These are phyloP conservation scores for Pyrenula aspistea DNA, from an alignment of 495 filamentous ascomycete species.

Conservation along the genomic window DNA sequence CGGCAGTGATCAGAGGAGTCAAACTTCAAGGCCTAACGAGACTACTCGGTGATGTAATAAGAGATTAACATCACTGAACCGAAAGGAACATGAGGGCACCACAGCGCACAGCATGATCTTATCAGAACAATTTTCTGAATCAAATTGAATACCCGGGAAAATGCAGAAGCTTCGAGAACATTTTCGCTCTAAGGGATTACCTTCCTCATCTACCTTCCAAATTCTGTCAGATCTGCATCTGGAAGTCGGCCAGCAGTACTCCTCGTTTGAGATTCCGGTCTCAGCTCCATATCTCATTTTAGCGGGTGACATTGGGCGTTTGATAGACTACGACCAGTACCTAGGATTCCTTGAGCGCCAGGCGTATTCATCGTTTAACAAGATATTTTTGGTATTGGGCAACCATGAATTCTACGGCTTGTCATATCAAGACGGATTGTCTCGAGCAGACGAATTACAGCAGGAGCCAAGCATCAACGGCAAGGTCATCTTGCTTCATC, in stretches of 20 bases:
- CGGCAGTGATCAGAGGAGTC: too few relatives aligned
- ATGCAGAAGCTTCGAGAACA: too few relatives aligned
- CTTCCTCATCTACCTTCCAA: constrained; percentile 22
- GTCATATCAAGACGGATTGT: constrained; percentile 22
- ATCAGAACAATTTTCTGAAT: too few relatives aligned
- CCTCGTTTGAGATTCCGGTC: constrained; percentile 30
- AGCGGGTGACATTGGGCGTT: constrained; percentile 44
- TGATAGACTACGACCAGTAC: constrained; percentile 39
- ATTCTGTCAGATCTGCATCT: constrained; percentile 48
- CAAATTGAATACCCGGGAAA: too few relatives aligned
- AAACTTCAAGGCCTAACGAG: too few relatives aligned
- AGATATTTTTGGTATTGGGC: constrained; percentile 41
- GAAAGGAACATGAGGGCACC: too few relatives aligned
- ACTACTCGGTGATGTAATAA: too few relatives aligned
- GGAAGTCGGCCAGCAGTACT: constrained; percentile 39
- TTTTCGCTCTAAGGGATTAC: too few relatives aligned
- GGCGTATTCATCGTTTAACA: constrained; percentile 21
- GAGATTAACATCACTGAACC: too few relatives aligned
- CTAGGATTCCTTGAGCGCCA: constrained; percentile 36
- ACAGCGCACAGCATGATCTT: too few relatives aligned
- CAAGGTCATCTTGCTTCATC: constrained; percentile 34
- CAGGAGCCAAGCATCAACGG: constrained; percentile 28
- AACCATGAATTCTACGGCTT: constrained; percentile 48
- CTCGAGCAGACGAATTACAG: constrained; percentile 28
- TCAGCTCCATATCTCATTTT: constrained; percentile 39